Evolutionary conservation across 2,329 filamentous ascomycete species (phyloP).

Genomic region (Rosellinia necatrix): DNA sequence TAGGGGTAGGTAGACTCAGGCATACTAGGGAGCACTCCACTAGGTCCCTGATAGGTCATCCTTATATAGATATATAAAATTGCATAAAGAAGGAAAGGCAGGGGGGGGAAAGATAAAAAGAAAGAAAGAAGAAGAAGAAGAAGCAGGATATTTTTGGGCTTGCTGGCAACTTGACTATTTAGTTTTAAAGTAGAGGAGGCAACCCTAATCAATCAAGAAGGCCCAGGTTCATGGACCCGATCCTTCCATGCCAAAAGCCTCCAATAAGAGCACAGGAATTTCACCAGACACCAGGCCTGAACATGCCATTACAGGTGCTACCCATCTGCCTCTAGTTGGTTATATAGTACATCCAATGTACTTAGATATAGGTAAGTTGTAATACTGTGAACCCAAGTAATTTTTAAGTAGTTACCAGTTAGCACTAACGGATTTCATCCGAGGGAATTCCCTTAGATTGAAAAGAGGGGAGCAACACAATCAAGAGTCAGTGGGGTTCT

Average conservation of each 20-base stretch:
- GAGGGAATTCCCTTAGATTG: slow-evolving; percentile 18
- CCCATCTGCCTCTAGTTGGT: too few species aligned
- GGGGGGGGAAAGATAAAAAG: too few species aligned
- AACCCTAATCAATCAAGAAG: slow-evolving; percentile 9
- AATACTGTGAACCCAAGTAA: neutral
- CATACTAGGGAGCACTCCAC: too few species aligned
- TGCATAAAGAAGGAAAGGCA: too few species aligned
- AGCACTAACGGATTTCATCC: slow-evolving; percentile 15
- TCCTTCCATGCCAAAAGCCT: slow-evolving; percentile 5
- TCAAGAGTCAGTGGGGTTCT: neutral
- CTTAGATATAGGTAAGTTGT: neutral
- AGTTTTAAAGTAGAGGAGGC: neutral
- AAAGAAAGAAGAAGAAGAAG: too few species aligned
- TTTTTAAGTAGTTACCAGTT: neutral
- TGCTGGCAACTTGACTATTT: neutral
- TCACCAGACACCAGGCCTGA: neutral
- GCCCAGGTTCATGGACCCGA: slow-evolving; percentile 5
- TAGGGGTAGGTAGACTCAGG: too few species aligned
- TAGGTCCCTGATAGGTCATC: too few species aligned
- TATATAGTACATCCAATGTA: too few species aligned
- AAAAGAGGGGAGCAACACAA: slow-evolving; percentile 11
- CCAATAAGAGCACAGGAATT: slow-evolving; percentile 14
- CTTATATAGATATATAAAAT: too few species aligned
- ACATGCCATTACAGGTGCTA: neutral
- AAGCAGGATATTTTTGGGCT: too few species aligned